A percentile compares a stretch with the other conserved stretches of the same genome.
These are phyloP conservation scores for Ramichloridium luteum DNA, from an alignment of 2,329 filamentous ascomycete species.

Conservation along the genomic window DNA sequence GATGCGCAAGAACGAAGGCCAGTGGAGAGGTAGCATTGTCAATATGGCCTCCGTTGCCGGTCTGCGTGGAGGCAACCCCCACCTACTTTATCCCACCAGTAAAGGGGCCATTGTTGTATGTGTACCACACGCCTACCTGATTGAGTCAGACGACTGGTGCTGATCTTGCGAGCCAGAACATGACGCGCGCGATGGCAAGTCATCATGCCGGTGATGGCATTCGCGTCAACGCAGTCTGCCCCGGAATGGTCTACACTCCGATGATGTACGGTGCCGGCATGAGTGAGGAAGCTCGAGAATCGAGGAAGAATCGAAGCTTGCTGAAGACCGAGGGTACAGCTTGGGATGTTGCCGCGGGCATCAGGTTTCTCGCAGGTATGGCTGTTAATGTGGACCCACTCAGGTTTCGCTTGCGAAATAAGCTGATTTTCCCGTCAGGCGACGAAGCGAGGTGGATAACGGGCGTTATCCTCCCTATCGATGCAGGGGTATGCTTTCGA, in stretches of 20 bases:
- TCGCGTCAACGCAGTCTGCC: conserved; percentile 44
- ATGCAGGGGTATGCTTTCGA: too few species aligned
- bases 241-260: conserved; percentile 43
- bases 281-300: conserved; percentile 38
- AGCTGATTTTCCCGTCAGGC: conserved; percentile 1
- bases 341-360: conserved; percentile 42
- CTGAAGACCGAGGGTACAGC: conserved; percentile 43
- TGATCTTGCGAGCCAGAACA: conserved; percentile 26
- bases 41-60: conserved; percentile 54
- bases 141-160: neutral
- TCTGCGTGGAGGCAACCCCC: conserved; percentile 40
- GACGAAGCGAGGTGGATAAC: too few species aligned
- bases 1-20: conserved; percentile 43
- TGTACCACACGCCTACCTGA: conserved; percentile 3
- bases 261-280: conserved; percentile 43
- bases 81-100: conserved; percentile 41
- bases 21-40: conserved; percentile 41
- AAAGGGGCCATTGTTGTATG: conserved; percentile 40
- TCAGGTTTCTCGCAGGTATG: conserved; percentile 42
- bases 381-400: conserved; percentile 41
- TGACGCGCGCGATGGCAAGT: conserved; percentile 45
- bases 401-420: conserved; percentile 17
- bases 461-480: conserved; percentile 36
- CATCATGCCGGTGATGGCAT: conserved; percentile 41
- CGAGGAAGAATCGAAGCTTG: conserved; percentile 38